Percentiles rank a stretch among this genome's conserved stretches.
Conservation (phyloP, 83 land plant genomes). For the Larix sibirica region DNA sequence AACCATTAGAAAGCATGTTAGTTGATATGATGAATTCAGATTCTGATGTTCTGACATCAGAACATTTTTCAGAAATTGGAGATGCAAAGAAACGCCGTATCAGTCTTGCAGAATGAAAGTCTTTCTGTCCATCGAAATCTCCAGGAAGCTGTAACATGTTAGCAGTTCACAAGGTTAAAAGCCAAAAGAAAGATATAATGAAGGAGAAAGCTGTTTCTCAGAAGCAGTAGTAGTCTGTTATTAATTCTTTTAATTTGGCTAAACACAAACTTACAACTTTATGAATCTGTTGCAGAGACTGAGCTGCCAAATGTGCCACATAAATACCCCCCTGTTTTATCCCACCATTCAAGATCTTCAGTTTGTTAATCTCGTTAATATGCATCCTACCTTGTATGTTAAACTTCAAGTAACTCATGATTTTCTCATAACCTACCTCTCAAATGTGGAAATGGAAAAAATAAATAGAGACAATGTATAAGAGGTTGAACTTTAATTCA, state of each 20-base stretch:
- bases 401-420: neutral
- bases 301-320: neutral
- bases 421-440: neutral
- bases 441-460: neutral
- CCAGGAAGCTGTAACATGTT: conserved; percentile 2
- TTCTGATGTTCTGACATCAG: conserved; percentile 4
- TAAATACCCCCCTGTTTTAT: conserved; percentile 1
- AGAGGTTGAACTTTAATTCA: neutral
- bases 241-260: neutral
- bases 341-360: neutral
- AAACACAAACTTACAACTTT: neutral
- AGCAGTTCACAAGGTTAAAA: neutral
- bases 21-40: neutral
- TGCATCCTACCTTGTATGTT: neutral
- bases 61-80: conserved; percentile 4
- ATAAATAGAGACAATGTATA: conserved; percentile 4
- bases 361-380: neutral
- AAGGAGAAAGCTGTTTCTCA: neutral
- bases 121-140: neutral
- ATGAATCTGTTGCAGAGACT: neutral
- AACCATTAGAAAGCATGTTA: neutral
- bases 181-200: neutral
- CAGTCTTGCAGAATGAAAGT: neutral
- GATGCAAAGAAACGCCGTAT: neutral
- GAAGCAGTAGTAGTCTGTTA: neutral